Evolutionary conservation across 192 early-diverging fungal species (phyloP), one percentile per base, ranked within the genome.

Genomic region (Obelidium mucronatum): DNA sequence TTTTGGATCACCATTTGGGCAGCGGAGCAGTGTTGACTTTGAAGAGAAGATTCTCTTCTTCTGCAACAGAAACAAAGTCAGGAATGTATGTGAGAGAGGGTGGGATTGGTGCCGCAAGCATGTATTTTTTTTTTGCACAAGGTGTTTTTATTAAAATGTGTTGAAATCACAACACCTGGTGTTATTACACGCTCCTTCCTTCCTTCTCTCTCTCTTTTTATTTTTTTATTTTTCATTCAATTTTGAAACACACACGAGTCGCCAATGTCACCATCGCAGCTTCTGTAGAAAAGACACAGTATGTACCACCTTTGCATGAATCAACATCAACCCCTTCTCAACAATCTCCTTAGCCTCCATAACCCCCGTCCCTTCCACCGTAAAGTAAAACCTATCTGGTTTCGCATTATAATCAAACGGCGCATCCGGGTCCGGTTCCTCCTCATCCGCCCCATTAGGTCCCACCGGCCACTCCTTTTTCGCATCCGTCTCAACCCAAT

Each of bases 401-500:
- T 84, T 82, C 24, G 88, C 88, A 11, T 80, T 76, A 71, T 84
- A 88, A 64, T 89, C 86, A 65, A 89, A 89, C n/a, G 84, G 79
- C 1, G 67, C 82, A 40, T 80, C 78, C 52, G 75, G 77, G n/a
- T 39, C 59, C 19, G 55, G 33, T 31, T 74, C 72, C 6, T 60
- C 58, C 67, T 88, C 85, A 53, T 75, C 58, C 28, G 40, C 40
- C 2, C 76, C 83, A 63, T 88, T 78, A 53, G 65, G 65, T 22
- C 82, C 78, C 1, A 84, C 66, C 28, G 86, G 91, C 96, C 96
- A 98, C 84, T 99, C 96, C 34, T 60, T 62, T 13, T 28, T 19
- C 13, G 72, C 72, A 44, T 84, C 82, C 67, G 91, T 90, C 74
- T 99, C 97, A 77, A 92, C 88, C 97, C 97, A 99, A 78, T 95